Conservation (phyloP, 768 basidiomycete genomes). For the Rhodotorula diobovata region DNA sequence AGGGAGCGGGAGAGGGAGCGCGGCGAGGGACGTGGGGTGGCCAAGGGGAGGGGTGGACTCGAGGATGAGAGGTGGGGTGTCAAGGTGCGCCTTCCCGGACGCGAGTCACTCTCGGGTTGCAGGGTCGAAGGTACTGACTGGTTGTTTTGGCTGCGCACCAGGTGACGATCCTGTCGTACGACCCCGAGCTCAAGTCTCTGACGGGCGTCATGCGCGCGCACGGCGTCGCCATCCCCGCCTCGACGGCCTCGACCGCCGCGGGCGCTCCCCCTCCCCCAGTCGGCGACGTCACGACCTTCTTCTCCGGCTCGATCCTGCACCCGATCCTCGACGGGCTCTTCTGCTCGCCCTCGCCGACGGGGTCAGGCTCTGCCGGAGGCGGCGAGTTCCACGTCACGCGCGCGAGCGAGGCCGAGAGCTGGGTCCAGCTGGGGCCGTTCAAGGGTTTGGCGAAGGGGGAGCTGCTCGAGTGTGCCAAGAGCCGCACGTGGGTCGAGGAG, state of each 20-base stretch:
- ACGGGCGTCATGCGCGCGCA: slow-evolving; percentile 39
- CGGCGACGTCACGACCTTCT: slow-evolving; percentile 37
- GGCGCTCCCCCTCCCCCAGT: neutral
- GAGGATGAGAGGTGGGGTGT: slow-evolving; percentile 26
- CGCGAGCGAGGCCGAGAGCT: slow-evolving; percentile 33
- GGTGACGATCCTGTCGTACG: slow-evolving; percentile 35
- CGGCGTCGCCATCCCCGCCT: slow-evolving; percentile 24
- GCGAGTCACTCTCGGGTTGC: neutral
- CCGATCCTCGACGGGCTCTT: slow-evolving; percentile 30
- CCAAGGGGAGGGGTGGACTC: neutral
- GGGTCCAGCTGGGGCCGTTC: slow-evolving; percentile 40
- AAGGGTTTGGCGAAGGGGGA: slow-evolving; percentile 24
- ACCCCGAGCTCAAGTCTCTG: neutral
- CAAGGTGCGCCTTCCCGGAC: neutral
- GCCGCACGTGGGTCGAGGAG: slow-evolving; percentile 29
- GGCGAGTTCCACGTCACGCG: slow-evolving; percentile 11
- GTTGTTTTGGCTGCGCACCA: neutral
- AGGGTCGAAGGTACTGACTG: neutral
- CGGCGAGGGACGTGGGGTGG: neutral
- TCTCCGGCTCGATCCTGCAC: slow-evolving; percentile 36
- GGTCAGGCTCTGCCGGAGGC: no score
- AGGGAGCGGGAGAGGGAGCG: neutral
- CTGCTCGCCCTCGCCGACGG: slow-evolving; percentile 10
- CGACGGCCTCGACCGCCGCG: no score
- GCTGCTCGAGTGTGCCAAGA: slow-evolving; percentile 7